Percentiles rank a stretch among this genome's conserved stretches.
phyloP scores from a whole-genome alignment of 2,329 filamentous ascomycete species.

The Ophiocordyceps camponoti-leonardi region DNA sequence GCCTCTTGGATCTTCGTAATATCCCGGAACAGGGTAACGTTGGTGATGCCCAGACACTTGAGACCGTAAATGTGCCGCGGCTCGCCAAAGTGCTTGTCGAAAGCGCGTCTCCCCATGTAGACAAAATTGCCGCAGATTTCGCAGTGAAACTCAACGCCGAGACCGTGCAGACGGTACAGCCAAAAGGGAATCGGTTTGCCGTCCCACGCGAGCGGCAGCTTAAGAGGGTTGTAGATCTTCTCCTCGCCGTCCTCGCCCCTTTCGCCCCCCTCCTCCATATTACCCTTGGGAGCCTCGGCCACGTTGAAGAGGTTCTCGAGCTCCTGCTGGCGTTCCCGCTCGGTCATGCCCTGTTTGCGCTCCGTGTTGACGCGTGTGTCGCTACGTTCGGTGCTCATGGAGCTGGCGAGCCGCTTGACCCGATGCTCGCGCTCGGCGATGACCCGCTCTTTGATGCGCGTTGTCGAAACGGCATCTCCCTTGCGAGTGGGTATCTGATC shows the following conservation, averaged over 20 bases:
- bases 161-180: constrained; percentile 90
- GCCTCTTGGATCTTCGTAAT: constrained; percentile 89
- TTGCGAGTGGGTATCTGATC: constrained; percentile 11
- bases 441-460: constrained; percentile 66
- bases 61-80: constrained; percentile 82
- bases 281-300: constrained; percentile 13
- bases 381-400: constrained; percentile 73
- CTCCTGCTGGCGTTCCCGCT: constrained; percentile 86
- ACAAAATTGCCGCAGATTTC: constrained; percentile 97
- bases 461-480: constrained; percentile 18
- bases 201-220: constrained; percentile 91
- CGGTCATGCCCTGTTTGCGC: constrained; percentile 93
- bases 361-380: constrained; percentile 92
- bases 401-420: constrained; percentile 59
- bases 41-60: constrained; percentile 85
- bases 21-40: constrained; percentile 79
- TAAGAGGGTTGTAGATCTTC: constrained; percentile 91
- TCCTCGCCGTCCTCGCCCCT: constrained; percentile 68
- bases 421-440: constrained; percentile 80
- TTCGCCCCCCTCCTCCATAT: constrained; percentile 39
- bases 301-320: constrained; percentile 62
- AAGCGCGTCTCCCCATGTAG: constrained; percentile 93
- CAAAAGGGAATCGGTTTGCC: constrained; percentile 98
- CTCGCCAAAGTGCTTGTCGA: constrained; percentile 98
- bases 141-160: constrained; percentile 88